Evolutionary conservation across 2,329 filamentous ascomycete genomes (phyloP), one percentile per base, ranked within the genome.

Genomic region (Fusarium zealandicum): DNA sequence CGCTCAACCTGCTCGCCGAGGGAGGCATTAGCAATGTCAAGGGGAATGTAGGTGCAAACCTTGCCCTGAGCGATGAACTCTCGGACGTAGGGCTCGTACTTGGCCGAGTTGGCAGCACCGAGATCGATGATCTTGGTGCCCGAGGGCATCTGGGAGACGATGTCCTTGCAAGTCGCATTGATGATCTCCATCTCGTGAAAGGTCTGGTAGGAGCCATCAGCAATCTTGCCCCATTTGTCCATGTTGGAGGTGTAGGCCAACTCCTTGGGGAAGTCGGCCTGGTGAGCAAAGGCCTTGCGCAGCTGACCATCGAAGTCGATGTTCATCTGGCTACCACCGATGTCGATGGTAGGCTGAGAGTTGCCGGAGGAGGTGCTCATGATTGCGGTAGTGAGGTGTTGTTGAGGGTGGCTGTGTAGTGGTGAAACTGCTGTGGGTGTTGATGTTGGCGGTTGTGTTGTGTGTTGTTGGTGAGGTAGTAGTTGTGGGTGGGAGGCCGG

Each of bases 231-330:
- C 65, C 65, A 67, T 0, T 60, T 49, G 0, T 60, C 47, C 65
- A 68, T 68, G 0, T 55, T 59, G 0, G 31, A 17, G 1, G 54
- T 64, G 39, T 68, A 68, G 3, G 61, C 65, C 3, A 68, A 8
- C 16, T 68, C 65, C 59, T 68, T 65, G 2, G 65, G 65, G 22
- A 68, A 65, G 33, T 60, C 55, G 1, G 31, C 61, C 3, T 58
- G 8, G 5, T 36, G 13, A 1, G 7, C 12, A 12, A 67, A 65
- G 1, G 64, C 63, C 3, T 36, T 13, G 0, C 35, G 35, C 0
- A 66, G 31, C 4, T 66, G 63, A 1, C 18, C 3, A 3, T 63
- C 47, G 3, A 63, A 59, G 0, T 37, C 52, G 2, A 20, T 9
- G 8, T 37, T n/a, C 3, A 66, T 44, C 2, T 30, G 30, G 2